phyloP scores from a whole-genome alignment of 1,284 basidiomycete genomes.

The Ganoderma multipileum region DNA sequence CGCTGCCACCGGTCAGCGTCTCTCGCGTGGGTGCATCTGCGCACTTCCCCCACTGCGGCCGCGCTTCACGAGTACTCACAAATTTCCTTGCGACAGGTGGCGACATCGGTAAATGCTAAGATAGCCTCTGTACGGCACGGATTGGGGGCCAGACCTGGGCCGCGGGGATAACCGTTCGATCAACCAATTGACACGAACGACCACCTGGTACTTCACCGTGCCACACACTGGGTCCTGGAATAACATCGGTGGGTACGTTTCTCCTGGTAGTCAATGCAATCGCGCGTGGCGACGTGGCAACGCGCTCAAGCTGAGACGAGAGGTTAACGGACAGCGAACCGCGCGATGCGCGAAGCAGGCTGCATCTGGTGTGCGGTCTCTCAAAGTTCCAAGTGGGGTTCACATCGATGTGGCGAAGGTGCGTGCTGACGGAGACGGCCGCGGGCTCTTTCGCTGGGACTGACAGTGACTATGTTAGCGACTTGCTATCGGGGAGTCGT shows the following conservation, averaged over 20 bases:
- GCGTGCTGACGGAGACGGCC: neutral
- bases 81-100: neutral
- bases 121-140: neutral
- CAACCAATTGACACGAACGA: neutral
- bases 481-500: neutral
- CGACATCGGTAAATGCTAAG: neutral
- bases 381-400: neutral
- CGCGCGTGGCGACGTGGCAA: neutral
- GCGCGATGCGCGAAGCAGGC: neutral
- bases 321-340: conserved; percentile 2
- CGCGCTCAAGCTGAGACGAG: neutral
- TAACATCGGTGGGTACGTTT: neutral
- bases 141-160: neutral
- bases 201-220: neutral
- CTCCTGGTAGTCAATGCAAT: neutral
- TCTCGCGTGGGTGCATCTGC: neutral
- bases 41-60: neutral
- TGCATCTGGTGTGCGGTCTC: neutral
- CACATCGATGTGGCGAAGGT: neutral
- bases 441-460: neutral
- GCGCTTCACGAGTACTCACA: neutral
- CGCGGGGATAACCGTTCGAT: neutral
- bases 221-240: neutral
- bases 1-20: neutral
- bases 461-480: neutral